phyloP scores from a whole-genome alignment of 1,284 basidiomycete genomes.

The Malassezia vespertilionis region DNA sequence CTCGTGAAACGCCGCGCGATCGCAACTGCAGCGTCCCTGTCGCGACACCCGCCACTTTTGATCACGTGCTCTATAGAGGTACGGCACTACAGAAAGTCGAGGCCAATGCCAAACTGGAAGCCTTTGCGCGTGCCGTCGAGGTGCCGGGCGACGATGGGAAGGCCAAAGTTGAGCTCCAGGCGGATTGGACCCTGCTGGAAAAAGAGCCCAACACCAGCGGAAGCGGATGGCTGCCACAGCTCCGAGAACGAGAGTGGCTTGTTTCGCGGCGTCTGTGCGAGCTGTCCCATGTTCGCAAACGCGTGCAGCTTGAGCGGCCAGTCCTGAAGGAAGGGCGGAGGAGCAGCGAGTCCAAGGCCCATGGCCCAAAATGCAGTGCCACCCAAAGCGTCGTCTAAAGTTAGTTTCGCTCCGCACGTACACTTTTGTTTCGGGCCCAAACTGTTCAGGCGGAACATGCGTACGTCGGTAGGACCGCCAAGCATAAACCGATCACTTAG shows the following conservation, averaged over 20 bases:
- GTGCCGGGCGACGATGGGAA: constrained; percentile 67
- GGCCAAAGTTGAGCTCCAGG: constrained; percentile 80
- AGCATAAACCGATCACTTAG: constrained; percentile 83
- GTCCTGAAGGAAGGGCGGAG: constrained; percentile 64
- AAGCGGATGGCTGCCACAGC: constrained; percentile 53
- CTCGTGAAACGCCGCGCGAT: too few relatives aligned
- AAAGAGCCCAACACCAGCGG: constrained; percentile 77
- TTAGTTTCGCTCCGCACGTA: constrained; percentile 48
- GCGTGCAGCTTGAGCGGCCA: constrained; percentile 82
- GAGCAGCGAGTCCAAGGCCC: constrained; percentile 68
- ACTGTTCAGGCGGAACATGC: constrained; percentile 72
- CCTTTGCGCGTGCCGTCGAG: constrained; percentile 70
- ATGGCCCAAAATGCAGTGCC: constrained; percentile 77
- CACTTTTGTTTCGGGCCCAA: constrained; percentile 72
- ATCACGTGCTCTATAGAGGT: too few relatives aligned
- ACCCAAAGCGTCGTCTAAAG: constrained; percentile 62
- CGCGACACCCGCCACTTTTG: too few relatives aligned
- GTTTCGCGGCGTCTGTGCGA: constrained; percentile 57
- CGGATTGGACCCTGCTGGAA: constrained; percentile 75
- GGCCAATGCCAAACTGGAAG: constrained; percentile 79
- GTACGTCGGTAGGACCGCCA: constrained; percentile 78
- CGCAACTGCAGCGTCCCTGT: too few relatives aligned
- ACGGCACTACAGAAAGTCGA: too few relatives aligned
- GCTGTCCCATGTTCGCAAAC: constrained; percentile 74
- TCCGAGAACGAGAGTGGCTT: constrained; percentile 8